A percentile compares a stretch with the other conserved stretches of the same genome.
phyloP scores from a whole-genome alignment of 305 asterid species.

The Fraxinus platypoda region DNA sequence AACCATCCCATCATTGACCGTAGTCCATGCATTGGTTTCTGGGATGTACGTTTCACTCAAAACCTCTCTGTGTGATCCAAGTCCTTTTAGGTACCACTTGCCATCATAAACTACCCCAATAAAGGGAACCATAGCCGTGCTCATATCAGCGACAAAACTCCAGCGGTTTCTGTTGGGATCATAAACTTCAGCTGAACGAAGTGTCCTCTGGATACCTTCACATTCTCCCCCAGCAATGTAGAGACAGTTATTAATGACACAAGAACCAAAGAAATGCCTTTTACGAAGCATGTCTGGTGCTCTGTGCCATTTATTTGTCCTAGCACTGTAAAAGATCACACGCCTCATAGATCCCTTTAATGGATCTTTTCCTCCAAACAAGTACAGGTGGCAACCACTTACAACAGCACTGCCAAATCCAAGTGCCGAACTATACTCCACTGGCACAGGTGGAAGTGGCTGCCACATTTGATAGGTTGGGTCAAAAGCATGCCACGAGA shows the following conservation, averaged over 20 bases:
- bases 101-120: slow-evolving; percentile 85
- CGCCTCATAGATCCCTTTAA: slow-evolving; percentile 89
- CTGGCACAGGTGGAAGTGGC: slow-evolving; percentile 94
- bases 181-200: slow-evolving; percentile 90
- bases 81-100: slow-evolving; percentile 88
- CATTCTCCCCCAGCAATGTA: slow-evolving; percentile 98
- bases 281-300: slow-evolving; percentile 96
- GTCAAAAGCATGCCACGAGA: slow-evolving; percentile 97
- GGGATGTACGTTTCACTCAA: slow-evolving; percentile 77
- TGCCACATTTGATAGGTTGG: slow-evolving; percentile 91
- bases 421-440: slow-evolving; percentile 76
- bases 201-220: slow-evolving; percentile 86
- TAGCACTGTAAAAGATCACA: slow-evolving; percentile 81
- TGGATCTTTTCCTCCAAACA: slow-evolving; percentile 94
- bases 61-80: slow-evolving; percentile 91
- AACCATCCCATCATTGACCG: slow-evolving; percentile 75
- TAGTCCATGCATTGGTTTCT: slow-evolving; percentile 65
- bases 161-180: slow-evolving; percentile 90
- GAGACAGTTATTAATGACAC: slow-evolving; percentile 92
- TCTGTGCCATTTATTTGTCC: slow-evolving; percentile 96
- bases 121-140: slow-evolving; percentile 97
- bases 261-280: slow-evolving; percentile 86
- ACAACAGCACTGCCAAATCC: slow-evolving; percentile 98
- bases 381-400: slow-evolving; percentile 88
- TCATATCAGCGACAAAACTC: slow-evolving; percentile 87